Evolutionary conservation across 108 stramenopile genomes (phyloP).

Genomic region (Nitzschia palea): DNA sequence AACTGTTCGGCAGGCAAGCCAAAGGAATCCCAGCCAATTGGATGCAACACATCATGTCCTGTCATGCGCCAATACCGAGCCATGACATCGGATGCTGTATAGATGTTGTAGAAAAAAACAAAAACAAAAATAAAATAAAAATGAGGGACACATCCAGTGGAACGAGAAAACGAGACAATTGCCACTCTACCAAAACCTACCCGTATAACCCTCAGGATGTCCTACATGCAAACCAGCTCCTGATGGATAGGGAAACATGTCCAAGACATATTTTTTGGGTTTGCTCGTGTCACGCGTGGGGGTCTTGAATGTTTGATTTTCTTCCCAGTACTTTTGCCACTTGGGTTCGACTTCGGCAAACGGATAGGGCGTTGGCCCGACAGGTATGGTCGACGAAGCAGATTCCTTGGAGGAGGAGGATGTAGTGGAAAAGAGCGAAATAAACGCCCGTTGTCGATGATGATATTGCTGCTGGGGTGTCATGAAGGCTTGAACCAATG

Average conservation of each 20-base stretch:
- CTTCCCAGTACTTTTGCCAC: constrained; percentile 88
- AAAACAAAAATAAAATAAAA: too few relatives aligned
- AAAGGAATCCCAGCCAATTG: constrained; percentile 99
- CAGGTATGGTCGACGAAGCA: neutral
- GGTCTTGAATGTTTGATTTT: constrained; percentile 80
- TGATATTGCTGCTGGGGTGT: neutral
- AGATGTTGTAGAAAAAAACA: too few relatives aligned
- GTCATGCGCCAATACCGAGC: constrained; percentile 98
- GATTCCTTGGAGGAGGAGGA: neutral
- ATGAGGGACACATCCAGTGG: too few relatives aligned
- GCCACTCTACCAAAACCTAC: constrained; percentile 26
- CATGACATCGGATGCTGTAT: constrained; percentile 97
- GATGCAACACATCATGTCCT: constrained; percentile 95
- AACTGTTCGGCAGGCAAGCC: constrained; percentile 99
- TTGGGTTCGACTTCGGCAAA: constrained; percentile 81
- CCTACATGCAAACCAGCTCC: constrained; percentile 97
- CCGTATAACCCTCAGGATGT: constrained; percentile 96
- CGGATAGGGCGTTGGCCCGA: constrained; percentile 46
- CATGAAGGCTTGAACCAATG: neutral
- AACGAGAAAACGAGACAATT: neutral
- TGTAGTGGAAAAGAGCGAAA: constrained; percentile 1
- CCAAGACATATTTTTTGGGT: constrained; percentile 93
- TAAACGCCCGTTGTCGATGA: neutral
- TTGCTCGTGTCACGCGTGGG: constrained; percentile 66
- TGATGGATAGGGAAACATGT: constrained; percentile 99